A percentile compares a stretch with the other conserved stretches of the same genome.
Evolutionary conservation across 257 asterid species (phyloP).

Genomic region (Primulina eburnea): DNA sequence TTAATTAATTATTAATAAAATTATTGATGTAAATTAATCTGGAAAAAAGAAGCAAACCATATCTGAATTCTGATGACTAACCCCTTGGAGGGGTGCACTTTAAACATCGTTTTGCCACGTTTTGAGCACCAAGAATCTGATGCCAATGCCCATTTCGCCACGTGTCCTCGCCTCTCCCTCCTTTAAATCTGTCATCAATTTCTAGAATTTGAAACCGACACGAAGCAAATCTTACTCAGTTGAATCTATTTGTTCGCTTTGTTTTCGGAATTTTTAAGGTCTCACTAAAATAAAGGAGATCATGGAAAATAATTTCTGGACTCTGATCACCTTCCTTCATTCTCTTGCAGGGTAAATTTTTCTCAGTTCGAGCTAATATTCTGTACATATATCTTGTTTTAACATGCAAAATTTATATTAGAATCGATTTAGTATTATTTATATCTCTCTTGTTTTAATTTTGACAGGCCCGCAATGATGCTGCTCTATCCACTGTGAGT

Average conservation of each 20-base stretch:
- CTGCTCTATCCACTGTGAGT: slow-evolving; percentile 50
- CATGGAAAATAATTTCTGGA: slow-evolving; percentile 17
- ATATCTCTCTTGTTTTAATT: background rate
- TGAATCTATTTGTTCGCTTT: background rate
- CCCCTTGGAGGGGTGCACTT: no score
- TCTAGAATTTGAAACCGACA: background rate
- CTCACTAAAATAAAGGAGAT: no score
- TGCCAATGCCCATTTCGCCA: background rate
- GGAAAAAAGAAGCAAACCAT: background rate
- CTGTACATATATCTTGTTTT: background rate
- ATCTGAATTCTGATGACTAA: background rate
- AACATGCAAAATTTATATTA: background rate
- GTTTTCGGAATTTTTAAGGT: no score
- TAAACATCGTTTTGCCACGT: background rate
- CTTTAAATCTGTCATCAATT: background rate
- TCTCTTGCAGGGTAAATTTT: slow-evolving; percentile 37
- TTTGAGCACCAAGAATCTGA: background rate
- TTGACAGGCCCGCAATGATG: slow-evolving; percentile 48
- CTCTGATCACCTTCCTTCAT: slow-evolving; percentile 35
- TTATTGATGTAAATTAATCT: no score
- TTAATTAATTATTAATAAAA: no score
- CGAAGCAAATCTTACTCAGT: background rate
- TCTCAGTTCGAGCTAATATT: background rate
- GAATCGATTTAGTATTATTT: background rate
- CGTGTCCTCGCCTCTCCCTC: background rate